Base-by-base conservation (phyloP, 2,329 filamentous ascomycete species). In the Fusarium xyrophilum region DNA sequence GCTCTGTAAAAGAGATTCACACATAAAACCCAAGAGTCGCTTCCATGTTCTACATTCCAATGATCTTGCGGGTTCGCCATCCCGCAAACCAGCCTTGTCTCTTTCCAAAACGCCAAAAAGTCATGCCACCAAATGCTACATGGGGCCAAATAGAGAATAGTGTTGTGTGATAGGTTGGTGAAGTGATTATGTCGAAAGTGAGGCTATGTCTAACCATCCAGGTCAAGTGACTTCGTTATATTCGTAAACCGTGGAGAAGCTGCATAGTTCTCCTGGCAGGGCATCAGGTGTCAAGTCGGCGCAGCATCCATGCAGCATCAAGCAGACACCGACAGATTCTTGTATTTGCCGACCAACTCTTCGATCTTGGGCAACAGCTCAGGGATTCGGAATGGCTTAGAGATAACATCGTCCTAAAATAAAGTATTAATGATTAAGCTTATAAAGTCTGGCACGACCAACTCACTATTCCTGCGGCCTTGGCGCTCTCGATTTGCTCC, bases 381-480 rank as follows among this genome's bases (percentile, higher is more conserved):
- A n/a, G 85, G 85, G 54, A 92, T 89, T n/a, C 88, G 86, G 75
- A 94, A 95, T 6, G 92, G 92, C 75, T 95, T 95, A 2, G 90
- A 89, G 36, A 95, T 91, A 43, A 93, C 88, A 77, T 90, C 89
- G 76, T 93, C 89, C 86, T 89, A 17, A 9, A 21, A 21, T 35
- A 12, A 27, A 13, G 27, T 15, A 59, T 73, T 56, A 71, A 68
- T 30, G 28, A 44, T 7, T 1, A 14, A 21, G 14, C 13, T 40
- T 10, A 50, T 28, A n/a, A 19, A 33, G 21, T 15, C 14, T 30
- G 14, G 9, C n/a, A 35, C 13, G 7, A 17, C 32, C 10, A 43
- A 83, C 86, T 82, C 79, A 90, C 89, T 81, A 94, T 93, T 38
- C 91, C 91, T 25, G 90, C 89, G 57, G 86, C 83, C 74, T 91